A percentile compares a stretch with the other conserved stretches of the same genome.
Conservation (phyloP, 768 basidiomycete species). For the Termitomyces sp. region DNA sequence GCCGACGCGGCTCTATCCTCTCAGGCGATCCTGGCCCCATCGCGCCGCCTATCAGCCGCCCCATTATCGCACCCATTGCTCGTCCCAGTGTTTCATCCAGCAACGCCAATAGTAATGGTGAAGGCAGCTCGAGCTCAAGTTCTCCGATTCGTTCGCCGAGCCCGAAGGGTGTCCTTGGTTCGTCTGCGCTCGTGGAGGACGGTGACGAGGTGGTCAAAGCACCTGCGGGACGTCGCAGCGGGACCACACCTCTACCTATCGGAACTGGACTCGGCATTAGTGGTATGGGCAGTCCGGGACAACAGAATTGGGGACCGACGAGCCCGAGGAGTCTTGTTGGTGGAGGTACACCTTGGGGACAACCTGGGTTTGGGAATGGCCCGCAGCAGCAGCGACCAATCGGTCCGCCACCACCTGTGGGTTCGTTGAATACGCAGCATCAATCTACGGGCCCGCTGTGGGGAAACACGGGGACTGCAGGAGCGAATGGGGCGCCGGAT, state of each 20-base stretch:
- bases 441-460: slow-evolving; percentile 35
- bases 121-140: slow-evolving; percentile 61
- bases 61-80: slow-evolving; percentile 59
- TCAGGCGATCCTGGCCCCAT: slow-evolving; percentile 58
- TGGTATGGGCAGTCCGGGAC: slow-evolving; percentile 15
- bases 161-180: slow-evolving; percentile 70
- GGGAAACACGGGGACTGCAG: slow-evolving; percentile 32
- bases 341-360: slow-evolving; percentile 31
- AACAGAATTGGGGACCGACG: slow-evolving; percentile 48
- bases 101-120: slow-evolving; percentile 34
- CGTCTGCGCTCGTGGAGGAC: slow-evolving; percentile 74
- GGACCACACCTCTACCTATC: slow-evolving; percentile 29
- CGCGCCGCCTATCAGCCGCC: slow-evolving; percentile 43
- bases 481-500: slow-evolving; percentile 28
- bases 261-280: slow-evolving; percentile 24
- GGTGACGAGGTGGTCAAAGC: slow-evolving; percentile 73
- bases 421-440: slow-evolving; percentile 22
- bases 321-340: slow-evolving; percentile 44
- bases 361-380: slow-evolving; percentile 34
- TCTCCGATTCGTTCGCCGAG: slow-evolving; percentile 53
- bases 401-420: slow-evolving; percentile 32
- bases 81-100: slow-evolving; percentile 44
- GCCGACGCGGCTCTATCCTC: slow-evolving; percentile 43
- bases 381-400: slow-evolving; percentile 18
- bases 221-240: slow-evolving; percentile 44